Conservation (phyloP, 1,139 yeast species). For the Saccharomyces hybrid region DNA sequence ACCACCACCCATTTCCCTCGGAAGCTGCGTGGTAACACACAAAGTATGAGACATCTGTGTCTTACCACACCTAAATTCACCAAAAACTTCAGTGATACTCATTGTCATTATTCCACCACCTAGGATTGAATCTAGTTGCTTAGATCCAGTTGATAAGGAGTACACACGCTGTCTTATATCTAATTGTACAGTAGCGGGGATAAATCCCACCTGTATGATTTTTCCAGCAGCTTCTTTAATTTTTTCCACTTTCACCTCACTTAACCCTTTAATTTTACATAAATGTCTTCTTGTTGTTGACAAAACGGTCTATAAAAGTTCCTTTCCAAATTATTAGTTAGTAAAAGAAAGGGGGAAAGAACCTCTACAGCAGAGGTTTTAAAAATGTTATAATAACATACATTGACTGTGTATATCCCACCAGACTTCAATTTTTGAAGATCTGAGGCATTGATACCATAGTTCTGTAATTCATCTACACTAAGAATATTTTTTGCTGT, state of each 20-base stretch:
- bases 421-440: conserved; percentile 44
- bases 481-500: conserved; percentile 28
- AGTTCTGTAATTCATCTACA: conserved; percentile 48
- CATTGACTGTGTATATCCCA: conserved; percentile 49
- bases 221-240: conserved; percentile 55
- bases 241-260: conserved; percentile 54
- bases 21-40: conserved; percentile 52
- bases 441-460: conserved; percentile 53
- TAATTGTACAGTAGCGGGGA: conserved; percentile 46
- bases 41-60: conserved; percentile 54
- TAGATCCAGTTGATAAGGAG: conserved; percentile 47
- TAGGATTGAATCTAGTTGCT: conserved; percentile 43
- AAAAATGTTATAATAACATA: conserved; percentile 23
- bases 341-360: neutral
- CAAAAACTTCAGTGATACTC: conserved; percentile 57
- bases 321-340: conserved; percentile 3
- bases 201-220: conserved; percentile 43
- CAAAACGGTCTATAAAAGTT: conserved; percentile 37
- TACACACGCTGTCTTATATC: conserved; percentile 42
- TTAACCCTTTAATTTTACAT: conserved; percentile 46
- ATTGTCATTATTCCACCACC: conserved; percentile 57
- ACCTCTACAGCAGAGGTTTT: neutral
- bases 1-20: conserved; percentile 49
- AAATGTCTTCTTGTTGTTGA: conserved; percentile 48
- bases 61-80: conserved; percentile 56